Evolutionary conservation across 2,329 filamentous ascomycete species (phyloP), one percentile per base, ranked within the genome.

Genomic region (Botrytis aclada): DNA sequence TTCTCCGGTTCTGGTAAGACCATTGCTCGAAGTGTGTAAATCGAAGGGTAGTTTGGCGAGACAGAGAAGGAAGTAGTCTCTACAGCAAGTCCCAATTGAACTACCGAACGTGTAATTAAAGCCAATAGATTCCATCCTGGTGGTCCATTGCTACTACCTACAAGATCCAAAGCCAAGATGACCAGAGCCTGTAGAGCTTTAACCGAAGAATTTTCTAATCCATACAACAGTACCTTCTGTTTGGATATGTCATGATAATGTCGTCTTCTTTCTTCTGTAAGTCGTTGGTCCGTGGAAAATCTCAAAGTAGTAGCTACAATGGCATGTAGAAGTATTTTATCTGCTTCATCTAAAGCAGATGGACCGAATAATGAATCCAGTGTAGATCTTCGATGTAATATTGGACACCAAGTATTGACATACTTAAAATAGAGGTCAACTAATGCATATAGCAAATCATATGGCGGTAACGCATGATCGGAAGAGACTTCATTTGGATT

Each of bases 41-140:
- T 97, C 0, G 95, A 97, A 2, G 91, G 90, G 80, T 92, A 94
- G 72, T 90, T 88, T 0, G 94, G 93, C 2, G 93, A 91, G 1
- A 95, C 90, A 18, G 92, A 90, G 10, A 92, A 89, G 0, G 93
- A 96, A 41, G 91, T 94, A 8, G 88, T 89, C 80, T 98, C 95
- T 1, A 95, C 93, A 0, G 94, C 91, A 39, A 98, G 84, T 0
- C 95, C 95, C 1, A 97, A 85, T 81, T 97, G 94, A 2, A 97
- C 94, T 1, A 97, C 93, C 10, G 93, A 94, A 32, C 95, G 89
- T 1, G 94, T 95, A 75, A 97, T 97, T 69, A 97, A 84, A 10
- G 95, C 94, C 81, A 97, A 89, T 73, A 97, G 87, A 79, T 97
- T 97, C 94, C 94, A 97, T 4, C 93, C 94, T 0, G 94, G 94